Conservation (phyloP, 108 stramenopile species). For the Fragilaria crotonensis region DNA sequence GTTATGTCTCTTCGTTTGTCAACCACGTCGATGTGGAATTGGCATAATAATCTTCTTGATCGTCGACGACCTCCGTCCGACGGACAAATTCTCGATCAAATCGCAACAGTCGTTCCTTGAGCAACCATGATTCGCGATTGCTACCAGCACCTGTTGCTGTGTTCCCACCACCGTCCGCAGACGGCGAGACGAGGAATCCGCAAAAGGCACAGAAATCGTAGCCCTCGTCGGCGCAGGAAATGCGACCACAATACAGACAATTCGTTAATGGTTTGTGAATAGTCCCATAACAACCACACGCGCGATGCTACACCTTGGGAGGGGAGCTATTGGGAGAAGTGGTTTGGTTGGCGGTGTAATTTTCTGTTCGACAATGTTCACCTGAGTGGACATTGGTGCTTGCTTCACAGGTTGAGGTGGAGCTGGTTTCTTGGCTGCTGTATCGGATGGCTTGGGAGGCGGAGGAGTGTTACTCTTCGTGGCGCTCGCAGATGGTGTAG, state of each 20-base stretch:
- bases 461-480: neutral
- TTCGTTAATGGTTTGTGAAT: constrained; percentile 45
- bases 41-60: constrained; percentile 48
- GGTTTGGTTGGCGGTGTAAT: neutral
- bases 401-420: neutral
- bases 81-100: constrained; percentile 40
- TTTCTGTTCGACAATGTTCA: neutral
- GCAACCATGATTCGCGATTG: constrained; percentile 11
- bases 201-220: constrained; percentile 54
- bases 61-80: constrained; percentile 44
- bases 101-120: constrained; percentile 43
- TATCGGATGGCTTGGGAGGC: neutral
- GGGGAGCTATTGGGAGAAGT: constrained; percentile 14
- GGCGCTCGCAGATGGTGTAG: too few relatives aligned
- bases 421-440: neutral
- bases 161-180: too few relatives aligned
- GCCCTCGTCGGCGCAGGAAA: constrained; percentile 43
- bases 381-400: neutral
- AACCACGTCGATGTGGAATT: constrained; percentile 28
- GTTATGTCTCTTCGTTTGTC: constrained; percentile 29
- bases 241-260: constrained; percentile 53
- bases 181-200: constrained; percentile 23
- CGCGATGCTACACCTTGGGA: constrained; percentile 18
- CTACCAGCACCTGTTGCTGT: neutral
- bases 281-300: constrained; percentile 53